Base-by-base conservation (phyloP, 1,284 basidiomycete genomes). In the Tilletia caries region DNA sequence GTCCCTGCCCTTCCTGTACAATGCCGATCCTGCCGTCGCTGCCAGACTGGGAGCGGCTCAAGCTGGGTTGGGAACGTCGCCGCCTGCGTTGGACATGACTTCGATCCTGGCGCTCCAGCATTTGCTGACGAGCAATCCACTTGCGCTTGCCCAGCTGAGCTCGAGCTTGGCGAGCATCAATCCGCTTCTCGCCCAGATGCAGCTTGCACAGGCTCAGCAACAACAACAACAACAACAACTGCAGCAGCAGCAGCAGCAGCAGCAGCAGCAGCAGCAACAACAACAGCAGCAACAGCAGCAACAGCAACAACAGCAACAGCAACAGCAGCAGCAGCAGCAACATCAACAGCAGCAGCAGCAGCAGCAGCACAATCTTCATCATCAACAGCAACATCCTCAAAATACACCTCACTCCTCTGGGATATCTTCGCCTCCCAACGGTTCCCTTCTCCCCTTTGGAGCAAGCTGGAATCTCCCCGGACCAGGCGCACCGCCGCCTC, bases 71-170 rank as follows among this genome's bases (percentile, higher is more conserved):
- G 58, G 58, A 18, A 62, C 58, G 4, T 62, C 58, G 4, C 58
- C 58, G 58, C 58, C 64, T 27, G n/a, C 46, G 6, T 23, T 66
- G 15, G 80, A 82, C 67, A 73, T 82, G 68, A 78, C 78, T 5
- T 80, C 78, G 5, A 77, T 78, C 25, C 70, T 82, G n/a, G 80
- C 80, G n/a, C 68, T 82, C 25, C 80, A 82, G 70, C 79, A 82
- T 65, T 72, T 82, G 13, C 69, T 82, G 18, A 71, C 75, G 43
- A 74, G 73, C 71, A 82, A 80, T 34, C 79, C 80, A 10, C 67
- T 78, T 20, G 79, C 77, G 6, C 54, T 70, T 54, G 68, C 60
- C 15, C 29, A 33, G 27, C 29, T 68, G n/a, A 50, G 58, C 34
- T 20, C 29, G 2, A n/a, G 33, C 29, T 44, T 43, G 44, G 29